phyloP scores from a whole-genome alignment of 2,329 filamentous ascomycete species.

The Colletotrichum scovillei region DNA sequence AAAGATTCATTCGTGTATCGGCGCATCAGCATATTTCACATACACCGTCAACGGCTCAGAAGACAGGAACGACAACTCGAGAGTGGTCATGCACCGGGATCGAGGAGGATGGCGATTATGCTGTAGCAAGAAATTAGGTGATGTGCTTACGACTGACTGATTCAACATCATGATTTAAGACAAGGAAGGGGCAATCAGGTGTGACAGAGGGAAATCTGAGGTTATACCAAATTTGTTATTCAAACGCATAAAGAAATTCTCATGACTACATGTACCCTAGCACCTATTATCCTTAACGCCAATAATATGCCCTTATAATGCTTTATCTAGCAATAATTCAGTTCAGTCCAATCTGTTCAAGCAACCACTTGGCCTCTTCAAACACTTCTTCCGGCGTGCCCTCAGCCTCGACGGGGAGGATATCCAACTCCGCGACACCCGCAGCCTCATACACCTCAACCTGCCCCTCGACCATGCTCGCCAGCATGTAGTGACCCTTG shows the following conservation, averaged over 20 bases:
- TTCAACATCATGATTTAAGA: not conserved
- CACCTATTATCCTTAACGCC: constrained; percentile 7
- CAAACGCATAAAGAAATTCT: not conserved
- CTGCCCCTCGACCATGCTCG: constrained; percentile 49
- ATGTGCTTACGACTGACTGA: not conserved
- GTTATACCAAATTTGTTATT: not conserved
- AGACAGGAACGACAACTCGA: not conserved
- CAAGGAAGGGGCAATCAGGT: not conserved
- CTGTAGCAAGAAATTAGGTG: not conserved
- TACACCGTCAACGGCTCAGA: not conserved
- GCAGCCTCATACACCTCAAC: constrained; percentile 45
- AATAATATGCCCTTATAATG: not conserved
- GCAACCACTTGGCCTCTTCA: constrained; percentile 38
- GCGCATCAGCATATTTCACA: not conserved
- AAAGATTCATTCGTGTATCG: not conserved
- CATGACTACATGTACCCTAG: not conserved
- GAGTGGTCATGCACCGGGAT: constrained; percentile 10
- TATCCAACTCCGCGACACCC: constrained; percentile 45
- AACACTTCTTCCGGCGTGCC: constrained; percentile 28
- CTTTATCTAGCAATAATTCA: not conserved
- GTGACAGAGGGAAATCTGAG: not conserved
- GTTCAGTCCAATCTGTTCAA: constrained; percentile 19
- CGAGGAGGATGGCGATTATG: constrained; percentile 1
- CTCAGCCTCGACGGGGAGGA: constrained; percentile 45
- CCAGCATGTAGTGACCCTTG: constrained; percentile 49